A percentile compares a stretch with the other conserved stretches of the same genome.
These are phyloP conservation scores for Musa schizocarpa DNA, from an alignment of 176 grass and related monocot genomes.

Conservation along the genomic window DNA sequence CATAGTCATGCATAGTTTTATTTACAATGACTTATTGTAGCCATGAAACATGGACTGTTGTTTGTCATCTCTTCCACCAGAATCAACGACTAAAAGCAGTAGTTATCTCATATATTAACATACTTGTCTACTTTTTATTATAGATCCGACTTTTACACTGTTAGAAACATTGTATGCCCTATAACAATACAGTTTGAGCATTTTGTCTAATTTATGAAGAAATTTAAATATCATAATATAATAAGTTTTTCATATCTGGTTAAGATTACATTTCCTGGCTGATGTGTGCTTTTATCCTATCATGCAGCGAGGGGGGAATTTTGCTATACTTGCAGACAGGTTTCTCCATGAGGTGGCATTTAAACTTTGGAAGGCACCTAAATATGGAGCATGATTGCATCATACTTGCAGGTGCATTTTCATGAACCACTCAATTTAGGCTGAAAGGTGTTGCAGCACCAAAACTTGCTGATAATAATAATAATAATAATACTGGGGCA, in stretches of 20 bases:
- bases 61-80: too few species aligned
- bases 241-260: background rate
- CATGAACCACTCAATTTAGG: background rate
- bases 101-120: background rate
- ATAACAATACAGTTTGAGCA: background rate
- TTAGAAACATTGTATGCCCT: background rate
- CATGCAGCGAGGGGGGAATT: constrained; percentile 44
- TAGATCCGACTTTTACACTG: background rate
- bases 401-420: background rate
- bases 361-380: constrained; percentile 95
- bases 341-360: constrained; percentile 96
- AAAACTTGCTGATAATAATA: background rate
- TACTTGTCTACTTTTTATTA: background rate
- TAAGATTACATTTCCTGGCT: background rate
- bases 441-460: background rate
- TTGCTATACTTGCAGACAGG: constrained; percentile 61
- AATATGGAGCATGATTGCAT: constrained; percentile 62
- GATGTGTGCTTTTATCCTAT: constrained; percentile 5
- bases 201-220: background rate
- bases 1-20: too few species aligned
- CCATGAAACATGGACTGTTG: too few species aligned
- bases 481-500: background rate
- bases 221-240: background rate
- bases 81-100: background rate
- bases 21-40: too few species aligned